These are phyloP conservation scores for Cyclocybe cylindracea DNA, from an alignment of 768 basidiomycete species.

Conservation along the genomic window DNA sequence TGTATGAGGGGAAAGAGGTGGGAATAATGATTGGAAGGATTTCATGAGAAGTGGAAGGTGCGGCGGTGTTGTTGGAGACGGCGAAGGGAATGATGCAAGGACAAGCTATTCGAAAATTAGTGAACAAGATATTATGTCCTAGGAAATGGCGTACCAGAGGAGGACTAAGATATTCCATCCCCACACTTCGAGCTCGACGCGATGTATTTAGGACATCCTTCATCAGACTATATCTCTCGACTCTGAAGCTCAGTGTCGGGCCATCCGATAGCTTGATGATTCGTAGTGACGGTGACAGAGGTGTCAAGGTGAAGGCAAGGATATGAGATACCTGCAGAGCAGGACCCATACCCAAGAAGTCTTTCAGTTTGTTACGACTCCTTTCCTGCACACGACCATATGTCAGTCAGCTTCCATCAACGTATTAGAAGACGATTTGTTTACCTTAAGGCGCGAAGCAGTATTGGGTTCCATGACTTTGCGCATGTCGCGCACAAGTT, in stretches of 20 bases:
- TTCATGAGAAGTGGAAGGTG: conserved; percentile 93
- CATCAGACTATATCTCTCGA: conserved; percentile 91
- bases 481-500: conserved; percentile 90
- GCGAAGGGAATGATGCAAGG: conserved; percentile 82
- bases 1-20: conserved; percentile 82
- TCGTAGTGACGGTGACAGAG: conserved; percentile 82
- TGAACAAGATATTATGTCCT: background rate
- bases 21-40: conserved; percentile 95
- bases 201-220: conserved; percentile 76
- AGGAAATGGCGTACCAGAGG: conserved; percentile 67
- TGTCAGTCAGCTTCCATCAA: background rate
- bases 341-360: conserved; percentile 91
- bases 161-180: conserved; percentile 88
- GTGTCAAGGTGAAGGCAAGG: conserved; percentile 87
- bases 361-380: conserved; percentile 86
- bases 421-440: conserved; percentile 7
- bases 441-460: conserved; percentile 85
- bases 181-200: conserved; percentile 70
- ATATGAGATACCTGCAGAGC: conserved; percentile 90
- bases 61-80: conserved; percentile 71
- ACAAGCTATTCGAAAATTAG: conserved; percentile 64
- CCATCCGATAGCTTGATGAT: conserved; percentile 87
- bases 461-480: conserved; percentile 99
- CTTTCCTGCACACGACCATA: conserved; percentile 66
- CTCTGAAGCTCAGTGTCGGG: conserved; percentile 90